phyloP scores from a whole-genome alignment of 1,139 yeast genomes.

The Magnusiomyces magnusii region DNA sequence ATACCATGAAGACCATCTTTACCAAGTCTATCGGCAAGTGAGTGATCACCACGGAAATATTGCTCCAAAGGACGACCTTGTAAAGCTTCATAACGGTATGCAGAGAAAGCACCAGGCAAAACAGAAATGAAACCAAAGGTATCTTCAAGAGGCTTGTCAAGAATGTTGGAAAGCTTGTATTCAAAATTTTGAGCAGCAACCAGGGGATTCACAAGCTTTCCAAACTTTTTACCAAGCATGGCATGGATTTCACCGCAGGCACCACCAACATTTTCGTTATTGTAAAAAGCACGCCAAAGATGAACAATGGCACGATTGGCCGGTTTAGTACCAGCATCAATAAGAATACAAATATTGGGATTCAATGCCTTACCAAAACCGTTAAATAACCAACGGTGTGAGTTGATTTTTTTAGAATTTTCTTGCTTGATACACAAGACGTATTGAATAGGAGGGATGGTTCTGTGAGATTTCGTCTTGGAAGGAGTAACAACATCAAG shows the following conservation, averaged over 20 bases:
- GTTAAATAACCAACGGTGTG: slow-evolving; percentile 97
- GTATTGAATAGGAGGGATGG: slow-evolving; percentile 73
- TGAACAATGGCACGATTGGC: slow-evolving; percentile 71
- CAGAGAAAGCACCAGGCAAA: slow-evolving; percentile 90
- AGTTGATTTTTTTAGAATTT: slow-evolving; percentile 88
- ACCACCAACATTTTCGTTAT: slow-evolving; percentile 83
- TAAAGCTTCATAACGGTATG: slow-evolving; percentile 75
- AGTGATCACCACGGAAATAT: slow-evolving; percentile 87
- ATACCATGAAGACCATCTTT: slow-evolving; percentile 43
- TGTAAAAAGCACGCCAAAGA: slow-evolving; percentile 84
- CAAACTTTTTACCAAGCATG: slow-evolving; percentile 74
- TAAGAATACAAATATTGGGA: slow-evolving; percentile 75
- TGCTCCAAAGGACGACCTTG: slow-evolving; percentile 77
- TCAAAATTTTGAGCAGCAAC: slow-evolving; percentile 93
- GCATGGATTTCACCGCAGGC: slow-evolving; percentile 94
- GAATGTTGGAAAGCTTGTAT: slow-evolving; percentile 83
- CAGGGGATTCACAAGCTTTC: slow-evolving; percentile 59
- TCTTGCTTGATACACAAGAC: slow-evolving; percentile 81
- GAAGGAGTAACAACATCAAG: slow-evolving; percentile 42
- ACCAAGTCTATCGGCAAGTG: slow-evolving; percentile 39
- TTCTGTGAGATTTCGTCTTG: slow-evolving; percentile 46
- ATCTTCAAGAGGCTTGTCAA: slow-evolving; percentile 88
- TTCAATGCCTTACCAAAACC: slow-evolving; percentile 82
- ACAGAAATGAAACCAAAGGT: slow-evolving; percentile 84
- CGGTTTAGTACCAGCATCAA: slow-evolving; percentile 96